Evolutionary conservation across 768 basidiomycete genomes (phyloP).

Genomic region (Inosperma sp.): DNA sequence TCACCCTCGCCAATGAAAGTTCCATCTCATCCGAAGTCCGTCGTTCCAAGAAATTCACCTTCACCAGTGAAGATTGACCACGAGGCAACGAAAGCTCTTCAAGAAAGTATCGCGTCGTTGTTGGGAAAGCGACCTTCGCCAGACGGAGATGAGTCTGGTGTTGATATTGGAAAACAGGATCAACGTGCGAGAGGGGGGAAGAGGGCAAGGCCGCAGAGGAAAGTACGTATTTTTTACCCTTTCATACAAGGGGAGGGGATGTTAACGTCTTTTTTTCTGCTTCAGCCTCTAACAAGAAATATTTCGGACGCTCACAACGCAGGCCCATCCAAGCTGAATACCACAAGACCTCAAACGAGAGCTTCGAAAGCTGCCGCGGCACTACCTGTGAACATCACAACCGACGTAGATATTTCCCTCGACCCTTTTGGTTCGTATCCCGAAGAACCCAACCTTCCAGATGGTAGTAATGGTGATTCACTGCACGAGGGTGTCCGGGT

Average conservation of each 20-base stretch:
- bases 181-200: slow-evolving; percentile 30
- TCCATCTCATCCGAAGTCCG: slow-evolving; percentile 19
- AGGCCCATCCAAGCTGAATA: too few species aligned
- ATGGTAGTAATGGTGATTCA: slow-evolving; percentile 7
- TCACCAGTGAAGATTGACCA: slow-evolving; percentile 45
- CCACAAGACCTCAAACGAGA: slow-evolving; percentile 1
- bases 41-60: slow-evolving; percentile 23
- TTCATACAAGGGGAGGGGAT: background rate
- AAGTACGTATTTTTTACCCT: slow-evolving; percentile 24
- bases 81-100: slow-evolving; percentile 52
- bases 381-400: background rate
- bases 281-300: slow-evolving; percentile 40
- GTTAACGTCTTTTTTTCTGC: background rate
- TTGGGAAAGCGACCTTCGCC: slow-evolving; percentile 61
- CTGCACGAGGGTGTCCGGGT: slow-evolving; percentile 51
- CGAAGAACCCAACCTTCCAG: slow-evolving; percentile 19
- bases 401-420: slow-evolving; percentile 6
- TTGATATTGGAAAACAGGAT: slow-evolving; percentile 2
- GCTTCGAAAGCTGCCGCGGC: background rate
- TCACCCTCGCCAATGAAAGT: slow-evolving; percentile 52
- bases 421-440: slow-evolving; percentile 17
- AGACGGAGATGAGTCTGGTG: slow-evolving; percentile 34
- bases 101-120: slow-evolving; percentile 64
- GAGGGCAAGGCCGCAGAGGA: slow-evolving; percentile 34
- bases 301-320: slow-evolving; percentile 20